Percentiles rank a stretch among this genome's conserved stretches.
These are phyloP conservation scores for Candida chauliodis DNA, from an alignment of 805 yeast genomes.

Conservation along the genomic window DNA sequence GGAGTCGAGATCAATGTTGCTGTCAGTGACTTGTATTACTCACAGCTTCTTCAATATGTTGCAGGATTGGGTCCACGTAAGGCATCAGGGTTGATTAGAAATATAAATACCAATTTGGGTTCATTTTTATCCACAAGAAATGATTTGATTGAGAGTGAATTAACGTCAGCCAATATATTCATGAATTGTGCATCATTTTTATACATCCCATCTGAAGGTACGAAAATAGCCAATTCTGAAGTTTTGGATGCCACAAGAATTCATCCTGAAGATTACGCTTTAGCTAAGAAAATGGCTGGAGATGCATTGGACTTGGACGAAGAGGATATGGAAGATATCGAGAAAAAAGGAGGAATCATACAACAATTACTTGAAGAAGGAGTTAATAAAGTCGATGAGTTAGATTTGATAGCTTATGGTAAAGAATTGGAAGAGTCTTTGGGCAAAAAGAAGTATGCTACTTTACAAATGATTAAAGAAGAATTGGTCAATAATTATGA, in stretches of 20 bases:
- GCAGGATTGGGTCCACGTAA: slow-evolving; percentile 96
- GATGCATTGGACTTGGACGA: slow-evolving; percentile 96
- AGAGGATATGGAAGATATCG: slow-evolving; percentile 79
- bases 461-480: slow-evolving; percentile 77
- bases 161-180: slow-evolving; percentile 77
- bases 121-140: slow-evolving; percentile 64
- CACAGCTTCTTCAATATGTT: slow-evolving; percentile 69
- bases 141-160: slow-evolving; percentile 77
- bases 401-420: slow-evolving; percentile 88
- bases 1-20: slow-evolving; percentile 95
- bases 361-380: slow-evolving; percentile 69
- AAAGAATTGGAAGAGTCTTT: slow-evolving; percentile 75
- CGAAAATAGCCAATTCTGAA: slow-evolving; percentile 56
- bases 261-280: slow-evolving; percentile 95
- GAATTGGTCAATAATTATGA: slow-evolving; percentile 86
- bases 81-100: slow-evolving; percentile 80
- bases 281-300: slow-evolving; percentile 96
- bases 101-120: slow-evolving; percentile 63
- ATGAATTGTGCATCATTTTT: slow-evolving; percentile 90
- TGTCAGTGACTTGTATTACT: slow-evolving; percentile 67
- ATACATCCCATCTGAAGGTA: slow-evolving; percentile 63
- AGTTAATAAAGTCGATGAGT: slow-evolving; percentile 73
- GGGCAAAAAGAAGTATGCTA: slow-evolving; percentile 70
- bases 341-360: slow-evolving; percentile 72
- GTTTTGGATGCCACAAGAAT: slow-evolving; percentile 91